Percentiles rank a stretch among this genome's conserved stretches.
phyloP scores from a whole-genome alignment of 345 rosid species.

The Arabis hirsuta region DNA sequence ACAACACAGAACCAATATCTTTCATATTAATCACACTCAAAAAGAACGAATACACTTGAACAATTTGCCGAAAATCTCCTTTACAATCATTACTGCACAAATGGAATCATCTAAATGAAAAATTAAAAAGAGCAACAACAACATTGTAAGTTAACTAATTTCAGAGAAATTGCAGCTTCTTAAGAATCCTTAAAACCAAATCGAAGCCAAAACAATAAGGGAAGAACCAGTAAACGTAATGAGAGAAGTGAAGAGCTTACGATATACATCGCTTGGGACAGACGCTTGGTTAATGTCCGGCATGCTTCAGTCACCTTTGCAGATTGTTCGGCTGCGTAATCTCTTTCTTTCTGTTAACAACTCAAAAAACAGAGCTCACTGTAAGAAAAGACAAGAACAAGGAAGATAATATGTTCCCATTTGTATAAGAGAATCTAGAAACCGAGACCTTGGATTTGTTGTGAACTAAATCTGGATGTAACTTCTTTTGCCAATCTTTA shows the following conservation, averaged over 20 bases:
- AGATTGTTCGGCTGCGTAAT: slow-evolving; percentile 87
- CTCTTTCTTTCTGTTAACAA: slow-evolving; percentile 65
- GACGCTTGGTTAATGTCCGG: slow-evolving; percentile 60
- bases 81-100: neutral
- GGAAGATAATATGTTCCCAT: neutral
- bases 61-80: neutral
- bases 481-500: slow-evolving; percentile 89
- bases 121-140: neutral
- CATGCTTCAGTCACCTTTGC: slow-evolving; percentile 84
- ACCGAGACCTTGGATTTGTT: slow-evolving; percentile 76
- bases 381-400: slow-evolving; percentile 12
- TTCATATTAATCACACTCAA: neutral
- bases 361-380: neutral
- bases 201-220: neutral
- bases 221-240: neutral
- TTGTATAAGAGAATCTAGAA: neutral
- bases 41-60: neutral
- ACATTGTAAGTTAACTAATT: neutral
- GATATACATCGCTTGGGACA: slow-evolving; percentile 79
- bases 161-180: neutral
- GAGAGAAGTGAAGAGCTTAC: slow-evolving; percentile 51
- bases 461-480: slow-evolving; percentile 98
- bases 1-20: slow-evolving; percentile 21
- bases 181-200: neutral
- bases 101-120: neutral